Evolutionary conservation across 257 asterid genomes (phyloP), one percentile per base, ranked within the genome.

Genomic region (Handroanthus guayacan): DNA sequence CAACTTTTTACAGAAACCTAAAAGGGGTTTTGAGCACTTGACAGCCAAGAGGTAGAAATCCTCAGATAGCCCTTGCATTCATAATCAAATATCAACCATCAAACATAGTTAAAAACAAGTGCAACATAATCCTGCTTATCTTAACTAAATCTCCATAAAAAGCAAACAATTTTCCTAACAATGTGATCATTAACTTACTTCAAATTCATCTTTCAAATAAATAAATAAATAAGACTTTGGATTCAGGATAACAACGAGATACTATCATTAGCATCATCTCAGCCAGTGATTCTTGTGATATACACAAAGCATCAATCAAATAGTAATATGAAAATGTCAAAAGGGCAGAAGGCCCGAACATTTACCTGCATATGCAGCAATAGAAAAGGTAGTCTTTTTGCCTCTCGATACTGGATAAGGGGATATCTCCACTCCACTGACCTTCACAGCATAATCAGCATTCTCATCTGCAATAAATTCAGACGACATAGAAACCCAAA

Each of bases 371-470:
- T 81, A 75, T 16, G 89, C 86, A 36, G 73, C 36, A 48, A 85
- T 67, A 44, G 72, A 62, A 78, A 85, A 82, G 56, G 80, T 85
- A 31, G 89, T 80, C 38, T 67, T 47, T 57, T 74, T 47, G 74
- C 71, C 80, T 66, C 85, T 76, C 41, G 75, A 63, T 14, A 82
- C 79, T 51, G 89, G 89, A 78, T 37, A 82, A 61, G 87, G 87
- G 52, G 83, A 48, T 57, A 85, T 85, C 6, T 80, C 89, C 4
- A 85, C 78, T 57, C 85, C 85, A 72, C 77, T 80, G 70, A 78
- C 87, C 74, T 78, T 85, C 11, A 85, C 89, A 62, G 9, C 75
- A 75, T 85, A 82, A 9, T 77, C 50, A 9, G 61, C 82, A 71
- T 67, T 67, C 83, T 78, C 81, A 72, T 79, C 82, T 81, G 75